A percentile compares a stretch with the other conserved stretches of the same genome.
phyloP scores from a whole-genome alignment of 495 filamentous ascomycete species.

The Cercophora sp. region DNA sequence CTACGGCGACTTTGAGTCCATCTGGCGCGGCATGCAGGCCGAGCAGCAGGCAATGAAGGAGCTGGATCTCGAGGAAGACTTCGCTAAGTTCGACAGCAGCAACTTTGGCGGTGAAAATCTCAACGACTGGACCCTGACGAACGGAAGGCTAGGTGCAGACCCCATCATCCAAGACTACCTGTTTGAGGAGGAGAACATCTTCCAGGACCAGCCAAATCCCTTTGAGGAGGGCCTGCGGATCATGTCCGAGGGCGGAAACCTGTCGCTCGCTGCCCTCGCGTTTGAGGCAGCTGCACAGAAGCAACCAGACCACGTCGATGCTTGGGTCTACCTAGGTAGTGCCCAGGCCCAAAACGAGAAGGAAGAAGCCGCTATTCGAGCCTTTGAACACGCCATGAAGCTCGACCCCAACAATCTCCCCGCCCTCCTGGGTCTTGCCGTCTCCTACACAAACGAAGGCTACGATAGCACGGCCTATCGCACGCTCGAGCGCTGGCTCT shows the following conservation, averaged over 20 bases:
- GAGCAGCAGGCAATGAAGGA: slow-evolving; percentile 70
- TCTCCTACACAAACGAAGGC: slow-evolving; percentile 98
- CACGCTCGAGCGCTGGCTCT: slow-evolving; percentile 93
- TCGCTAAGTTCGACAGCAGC: slow-evolving; percentile 63
- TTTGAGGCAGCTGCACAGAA: slow-evolving; percentile 95
- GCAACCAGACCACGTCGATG: slow-evolving; percentile 79
- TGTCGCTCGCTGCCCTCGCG: slow-evolving; percentile 90
- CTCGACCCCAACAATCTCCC: slow-evolving; percentile 79
- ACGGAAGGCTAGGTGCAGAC: slow-evolving; percentile 50
- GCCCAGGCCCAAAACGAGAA: slow-evolving; percentile 98
- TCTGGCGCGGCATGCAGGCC: slow-evolving; percentile 84
- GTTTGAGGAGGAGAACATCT: slow-evolving; percentile 91
- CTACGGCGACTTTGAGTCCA: slow-evolving; percentile 81
- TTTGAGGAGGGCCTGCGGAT: slow-evolving; percentile 90
- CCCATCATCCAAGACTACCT: slow-evolving; percentile 83
- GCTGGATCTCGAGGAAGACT: slow-evolving; percentile 59
- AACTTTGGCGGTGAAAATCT: slow-evolving; percentile 69
- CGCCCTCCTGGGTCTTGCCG: slow-evolving; percentile 90
- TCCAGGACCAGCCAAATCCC: slow-evolving; percentile 68
- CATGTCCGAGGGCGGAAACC: slow-evolving; percentile 85
- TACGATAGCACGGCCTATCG: slow-evolving; percentile 96
- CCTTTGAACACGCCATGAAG: slow-evolving; percentile 86
- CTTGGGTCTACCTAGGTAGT: slow-evolving; percentile 86
- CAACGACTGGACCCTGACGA: slow-evolving; percentile 47
- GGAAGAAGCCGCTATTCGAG: slow-evolving; percentile 95